phyloP scores from a whole-genome alignment of 2,329 filamentous ascomycete species.

The Claviceps digitariae region DNA sequence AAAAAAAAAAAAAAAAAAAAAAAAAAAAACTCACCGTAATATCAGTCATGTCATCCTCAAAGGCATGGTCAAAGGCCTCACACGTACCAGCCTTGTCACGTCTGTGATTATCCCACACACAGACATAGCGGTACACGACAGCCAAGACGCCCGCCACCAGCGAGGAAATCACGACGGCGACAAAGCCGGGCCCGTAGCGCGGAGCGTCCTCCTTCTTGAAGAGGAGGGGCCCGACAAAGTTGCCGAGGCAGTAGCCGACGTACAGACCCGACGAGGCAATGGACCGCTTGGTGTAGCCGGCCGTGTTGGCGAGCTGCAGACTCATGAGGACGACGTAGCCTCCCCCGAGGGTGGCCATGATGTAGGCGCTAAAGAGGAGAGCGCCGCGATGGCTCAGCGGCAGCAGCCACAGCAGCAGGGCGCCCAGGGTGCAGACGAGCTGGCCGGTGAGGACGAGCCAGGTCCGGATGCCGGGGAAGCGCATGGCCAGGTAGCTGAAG shows the following conservation, averaged over 20 bases:
- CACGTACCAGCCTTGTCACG: not conserved
- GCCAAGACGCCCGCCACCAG: not conserved
- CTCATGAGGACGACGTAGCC: not conserved
- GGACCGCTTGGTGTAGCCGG: slow-evolving; percentile 4
- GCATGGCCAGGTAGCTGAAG: slow-evolving; percentile 1
- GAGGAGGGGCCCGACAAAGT: slow-evolving; percentile 26
- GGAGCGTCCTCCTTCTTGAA: slow-evolving; percentile 26
- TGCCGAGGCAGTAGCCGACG: slow-evolving; percentile 25
- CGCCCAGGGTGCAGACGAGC: not conserved
- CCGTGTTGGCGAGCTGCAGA: slow-evolving; percentile 14
- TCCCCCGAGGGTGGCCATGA: not conserved
- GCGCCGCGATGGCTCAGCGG: not conserved
- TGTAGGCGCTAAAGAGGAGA: not conserved
- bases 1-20: not conserved
- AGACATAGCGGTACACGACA: not conserved
- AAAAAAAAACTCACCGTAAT: not conserved
- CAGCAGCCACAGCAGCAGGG: not conserved
- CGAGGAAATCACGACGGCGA: not conserved
- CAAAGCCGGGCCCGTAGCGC: slow-evolving; percentile 33
- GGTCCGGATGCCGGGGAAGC: not conserved
- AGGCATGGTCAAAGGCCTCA: slow-evolving; percentile 1
- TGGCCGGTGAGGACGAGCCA: not conserved
- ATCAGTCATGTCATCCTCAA: not conserved
- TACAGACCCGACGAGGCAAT: slow-evolving; percentile 7
- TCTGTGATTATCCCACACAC: not conserved